Evolutionary conservation across 768 basidiomycete genomes (phyloP), one percentile per base, ranked within the genome.

Genomic region (Phylloporus sp.): DNA sequence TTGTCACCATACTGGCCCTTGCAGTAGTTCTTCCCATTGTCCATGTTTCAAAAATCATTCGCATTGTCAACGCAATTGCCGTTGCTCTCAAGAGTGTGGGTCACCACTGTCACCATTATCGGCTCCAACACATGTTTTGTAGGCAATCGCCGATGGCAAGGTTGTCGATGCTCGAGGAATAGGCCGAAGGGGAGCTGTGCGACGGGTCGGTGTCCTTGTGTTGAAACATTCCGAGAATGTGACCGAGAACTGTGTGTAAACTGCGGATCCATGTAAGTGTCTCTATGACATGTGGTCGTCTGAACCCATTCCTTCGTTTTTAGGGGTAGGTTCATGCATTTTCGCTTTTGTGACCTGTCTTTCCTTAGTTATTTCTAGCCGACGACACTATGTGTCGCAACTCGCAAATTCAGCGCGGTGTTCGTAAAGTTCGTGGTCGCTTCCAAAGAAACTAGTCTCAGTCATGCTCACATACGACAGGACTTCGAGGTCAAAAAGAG

Each of bases 191-290:
- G 56, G 47, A 61, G 57, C 18, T 80, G 73, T 66, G 64, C 61
- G n/a, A 75, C 67, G 3, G 55, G 61, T 13, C 67, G 66, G 5
- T 89, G 87, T 56, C 73, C 76, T 9, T 90, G 87, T 60, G 71
- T 66, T 44, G 64, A 58, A 20, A 69, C 73, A 0, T 60, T 69
- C 9, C 72, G 81, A 31, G 88, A 89, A 62, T 90, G 88, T 52
- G 85, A 88, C 63, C 84, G 85, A 3, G 80, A 81, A 31, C 51
- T 86, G 9, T 90, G 88, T 54, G 6, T 58, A 11, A 69, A 69
- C 12, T 85, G 85, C 60, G 68, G 72, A 54, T 71, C 76, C 48
- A 75, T 63, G 81, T 83, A 39, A 57, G 75, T 69, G 18, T 45
- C 32, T 24, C 26, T 35, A 34, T 15, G 16, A 6, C 10, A 5